Evolutionary conservation across 257 asterid species (phyloP).

Genomic region (Plectranthus barbatus): DNA sequence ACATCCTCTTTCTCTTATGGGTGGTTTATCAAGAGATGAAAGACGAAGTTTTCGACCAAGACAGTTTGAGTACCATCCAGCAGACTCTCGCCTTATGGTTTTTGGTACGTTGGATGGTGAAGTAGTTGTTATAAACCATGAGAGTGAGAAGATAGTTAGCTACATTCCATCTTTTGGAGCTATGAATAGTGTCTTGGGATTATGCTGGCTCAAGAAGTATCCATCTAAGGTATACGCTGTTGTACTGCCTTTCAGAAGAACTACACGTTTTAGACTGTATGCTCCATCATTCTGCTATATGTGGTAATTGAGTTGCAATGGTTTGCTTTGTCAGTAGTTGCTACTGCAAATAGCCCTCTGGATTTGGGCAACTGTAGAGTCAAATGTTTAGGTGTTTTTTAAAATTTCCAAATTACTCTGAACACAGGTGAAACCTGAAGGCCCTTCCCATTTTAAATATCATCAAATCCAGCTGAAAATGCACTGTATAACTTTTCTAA

Average conservation of each 20-base stretch:
- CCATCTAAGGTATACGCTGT: conserved; percentile 69
- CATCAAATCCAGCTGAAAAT: neutral
- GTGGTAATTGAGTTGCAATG: neutral
- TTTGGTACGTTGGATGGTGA: conserved; percentile 93
- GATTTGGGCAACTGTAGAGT: neutral
- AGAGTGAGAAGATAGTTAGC: conserved; percentile 61
- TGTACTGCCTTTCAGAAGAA: neutral
- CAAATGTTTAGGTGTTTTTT: neutral
- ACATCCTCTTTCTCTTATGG: conserved; percentile 51
- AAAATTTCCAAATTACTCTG: neutral
- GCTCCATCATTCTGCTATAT: neutral
- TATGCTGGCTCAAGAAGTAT: conserved; percentile 79
- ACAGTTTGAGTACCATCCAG: conserved; percentile 93
- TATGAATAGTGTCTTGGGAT: conserved; percentile 78
- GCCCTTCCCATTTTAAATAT: neutral
- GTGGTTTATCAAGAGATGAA: conserved; percentile 44
- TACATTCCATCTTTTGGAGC: conserved; percentile 83
- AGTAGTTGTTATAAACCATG: conserved; percentile 78
- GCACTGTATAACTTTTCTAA: neutral
- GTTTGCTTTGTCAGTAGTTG: neutral
- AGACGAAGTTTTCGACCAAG: conserved; percentile 74
- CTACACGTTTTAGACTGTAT: neutral
- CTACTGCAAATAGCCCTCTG: neutral
- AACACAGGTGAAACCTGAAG: neutral
- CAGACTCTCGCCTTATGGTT: conserved; percentile 90